Conservation (phyloP, 2,329 filamentous ascomycete genomes). For the Neofusicoccum laricinum region DNA sequence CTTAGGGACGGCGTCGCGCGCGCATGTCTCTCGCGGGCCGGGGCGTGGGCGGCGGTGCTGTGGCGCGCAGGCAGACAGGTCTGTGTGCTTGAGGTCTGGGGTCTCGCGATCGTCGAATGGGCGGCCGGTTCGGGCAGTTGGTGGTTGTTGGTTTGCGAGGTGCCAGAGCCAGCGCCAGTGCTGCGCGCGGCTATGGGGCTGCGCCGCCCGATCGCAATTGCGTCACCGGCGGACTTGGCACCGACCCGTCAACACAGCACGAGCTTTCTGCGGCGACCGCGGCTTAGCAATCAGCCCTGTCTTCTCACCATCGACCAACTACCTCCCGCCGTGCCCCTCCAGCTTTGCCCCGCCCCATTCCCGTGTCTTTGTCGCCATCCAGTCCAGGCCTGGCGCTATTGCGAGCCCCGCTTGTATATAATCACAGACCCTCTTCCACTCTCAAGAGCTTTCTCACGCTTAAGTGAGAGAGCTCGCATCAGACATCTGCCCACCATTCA, state of each 20-base stretch:
- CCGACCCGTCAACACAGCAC: neutral
- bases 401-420: neutral
- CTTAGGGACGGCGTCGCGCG: conserved; percentile 8
- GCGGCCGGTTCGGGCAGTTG: conserved; percentile 1
- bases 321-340: neutral
- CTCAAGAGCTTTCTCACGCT: neutral
- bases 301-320: neutral
- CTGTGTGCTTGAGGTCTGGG: neutral
- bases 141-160: neutral
- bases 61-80: neutral
- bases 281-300: conserved; percentile 13
- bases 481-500: conserved; percentile 51
- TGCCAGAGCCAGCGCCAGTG: neutral
- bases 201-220: neutral
- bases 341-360: neutral
- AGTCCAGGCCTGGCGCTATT: conserved; percentile 10
- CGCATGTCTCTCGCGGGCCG: neutral
- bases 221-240: neutral
- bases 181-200: neutral
- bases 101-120: neutral
- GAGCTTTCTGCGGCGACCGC: neutral
- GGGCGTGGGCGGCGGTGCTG: neutral
- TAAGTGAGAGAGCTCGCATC: neutral
- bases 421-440: neutral
- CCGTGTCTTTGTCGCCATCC: conserved; percentile 1